Evolutionary conservation across 169 alveolate genomes (phyloP).

Genomic region (Eimeria maxima): DNA sequence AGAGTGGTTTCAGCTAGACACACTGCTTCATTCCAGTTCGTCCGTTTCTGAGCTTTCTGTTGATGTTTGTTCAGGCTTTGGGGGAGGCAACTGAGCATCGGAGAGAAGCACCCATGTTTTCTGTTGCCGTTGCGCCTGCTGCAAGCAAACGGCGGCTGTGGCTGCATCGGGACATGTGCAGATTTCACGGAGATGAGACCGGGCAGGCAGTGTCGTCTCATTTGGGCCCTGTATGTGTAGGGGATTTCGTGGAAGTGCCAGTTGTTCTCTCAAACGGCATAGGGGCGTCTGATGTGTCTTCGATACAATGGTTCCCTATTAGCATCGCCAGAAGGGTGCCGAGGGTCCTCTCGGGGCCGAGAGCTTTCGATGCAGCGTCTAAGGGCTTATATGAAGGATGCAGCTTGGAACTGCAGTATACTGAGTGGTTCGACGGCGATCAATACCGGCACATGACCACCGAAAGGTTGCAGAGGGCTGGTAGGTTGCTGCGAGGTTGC

Average conservation of each 20-base stretch:
- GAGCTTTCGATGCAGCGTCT: conserved; percentile 44
- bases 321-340: not conserved
- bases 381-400: conserved; percentile 56
- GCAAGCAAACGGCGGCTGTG: conserved; percentile 79
- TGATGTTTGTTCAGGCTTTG: not conserved
- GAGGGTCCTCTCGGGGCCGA: conserved; percentile 33
- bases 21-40: not conserved
- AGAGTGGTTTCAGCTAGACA: not conserved
- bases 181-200: conserved; percentile 86
- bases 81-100: not conserved
- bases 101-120: not conserved
- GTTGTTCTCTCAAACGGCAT: conserved; percentile 81
- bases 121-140: conserved; percentile 66
- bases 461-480: conserved; percentile 64
- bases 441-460: conserved; percentile 68
- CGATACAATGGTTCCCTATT: conserved; percentile 84
- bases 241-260: conserved; percentile 86
- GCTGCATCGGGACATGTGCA: conserved; percentile 85
- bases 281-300: conserved; percentile 78
- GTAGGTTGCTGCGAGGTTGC: not conserved
- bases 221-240: conserved; percentile 85
- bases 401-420: conserved; percentile 24
- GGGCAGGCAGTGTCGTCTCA: conserved; percentile 82
- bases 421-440: conserved; percentile 77
- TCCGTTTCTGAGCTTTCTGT: not conserved